Base-by-base conservation (phyloP, 768 basidiomycete genomes). In the Pulveroboletus ravenelii region DNA sequence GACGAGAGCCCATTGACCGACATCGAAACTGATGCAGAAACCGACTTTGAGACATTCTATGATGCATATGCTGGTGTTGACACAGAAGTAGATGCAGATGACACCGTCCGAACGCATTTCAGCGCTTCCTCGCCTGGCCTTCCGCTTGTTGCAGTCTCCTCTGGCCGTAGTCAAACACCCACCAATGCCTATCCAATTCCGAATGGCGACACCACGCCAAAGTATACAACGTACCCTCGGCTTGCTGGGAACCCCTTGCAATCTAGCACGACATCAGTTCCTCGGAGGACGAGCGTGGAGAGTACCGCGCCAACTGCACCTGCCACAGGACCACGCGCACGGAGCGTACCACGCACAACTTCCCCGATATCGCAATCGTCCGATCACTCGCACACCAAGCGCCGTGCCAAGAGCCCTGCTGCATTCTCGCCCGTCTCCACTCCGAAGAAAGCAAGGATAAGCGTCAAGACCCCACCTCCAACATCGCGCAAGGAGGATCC, bases 1-100 rank as follows among this genome's bases (percentile, higher is more conserved):
- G 88, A 93, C 61, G 89, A 92, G 64, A 71, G 68, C 50, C 89
- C 89, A 9, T 72, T 80, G 42, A 89, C 87, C 9, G 90, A 91
- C 68, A 63, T 89, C 18, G 88, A 89, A 25, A 76, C 70, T 25
- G 85, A 70, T 40, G 60, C 54, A n/a, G 73, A 74, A 32, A 61
- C 57, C 29, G 73, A 74, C 12, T 43, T 52, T 1, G 62, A 80
- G 62, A 68, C 69, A 48, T 75, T 73, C 40, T 78, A 81, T 48
- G 63, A 66, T 29, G 73, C 70, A 4, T 70, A 66, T 25, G 35
- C 54, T 20, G 32, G 44, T 12, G 47, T 32, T 2, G 64, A 68
- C 37, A 29, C 44, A 7, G 61, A 58, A 18, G 13, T 45, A 13
- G 60, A 56, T 27, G 39, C 44, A 17, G 68, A 68, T 5, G 37